Base-by-base conservation (phyloP, 441 rosid species). In the Gossypium lobatum region DNA sequence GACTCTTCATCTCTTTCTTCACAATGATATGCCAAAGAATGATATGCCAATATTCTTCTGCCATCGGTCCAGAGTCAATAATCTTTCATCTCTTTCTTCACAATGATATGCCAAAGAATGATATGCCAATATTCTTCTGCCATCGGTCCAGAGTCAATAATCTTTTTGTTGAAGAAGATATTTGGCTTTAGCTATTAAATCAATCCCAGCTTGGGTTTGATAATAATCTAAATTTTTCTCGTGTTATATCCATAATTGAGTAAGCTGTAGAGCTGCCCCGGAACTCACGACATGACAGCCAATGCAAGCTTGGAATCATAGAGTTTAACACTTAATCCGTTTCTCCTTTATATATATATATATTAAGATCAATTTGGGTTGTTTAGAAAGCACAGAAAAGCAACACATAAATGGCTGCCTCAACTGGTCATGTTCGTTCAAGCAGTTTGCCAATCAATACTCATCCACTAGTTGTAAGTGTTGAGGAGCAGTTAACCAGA, bases 401-500 rank as follows among this genome's bases (percentile, higher is more conserved):
- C 4, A 31, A 31, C 37, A 31, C 37, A 31, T 31, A 31, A 4
- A 67, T 48, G 58, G 58, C 58, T 23, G 71, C 39, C 59, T 48
- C 59, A n/a, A 67, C 4, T 67, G 23, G n/a, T 1, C 71, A 48
- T 39, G 69, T 64, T 64, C 69, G 55, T 65, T 65, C 59, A 25
- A 42, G 18, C 71, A 67, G 58, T 48, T 67, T 23, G 21, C 58
- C 71, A 2, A 25, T 39, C 42, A 48, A 4, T 2, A 6, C 37
- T 48, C 58, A 67, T 42, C 58, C 79, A 28, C 61, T 26, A 53
- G 48, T 66, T 71, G 28, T 20, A 50, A 57, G 52, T 55, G 75
- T 82, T 9, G 73, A 81, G 73, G 75, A 80, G 71, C 81, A 83
- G 70, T 71, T 82, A 50, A 9, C 61, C 68, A 72, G 70, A 60